Conservation (phyloP, 2,329 filamentous ascomycete genomes). For the Fusarium redolens region DNA sequence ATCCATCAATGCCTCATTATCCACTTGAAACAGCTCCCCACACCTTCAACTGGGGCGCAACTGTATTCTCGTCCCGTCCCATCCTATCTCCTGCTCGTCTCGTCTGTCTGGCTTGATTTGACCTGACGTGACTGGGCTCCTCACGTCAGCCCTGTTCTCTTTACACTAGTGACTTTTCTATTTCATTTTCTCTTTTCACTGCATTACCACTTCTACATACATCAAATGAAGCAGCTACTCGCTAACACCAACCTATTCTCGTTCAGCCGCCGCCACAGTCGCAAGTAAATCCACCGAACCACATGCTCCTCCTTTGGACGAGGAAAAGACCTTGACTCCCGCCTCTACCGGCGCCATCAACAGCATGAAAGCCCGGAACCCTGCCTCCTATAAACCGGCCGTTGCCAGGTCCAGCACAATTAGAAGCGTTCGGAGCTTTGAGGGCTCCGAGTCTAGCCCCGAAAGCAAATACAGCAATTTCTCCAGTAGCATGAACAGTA, state of each 20-base stretch:
- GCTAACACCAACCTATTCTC: conserved; percentile 36
- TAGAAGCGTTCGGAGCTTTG: conserved; percentile 67
- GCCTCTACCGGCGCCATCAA: conserved; percentile 55
- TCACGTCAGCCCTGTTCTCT: conserved; percentile 33
- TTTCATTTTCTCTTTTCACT: conserved; percentile 4
- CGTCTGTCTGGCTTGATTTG: conserved; percentile 1
- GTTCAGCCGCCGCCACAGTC: conserved; percentile 33
- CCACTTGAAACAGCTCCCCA: conserved; percentile 42
- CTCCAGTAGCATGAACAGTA: conserved; percentile 68
- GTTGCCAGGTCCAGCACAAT: conserved; percentile 59
- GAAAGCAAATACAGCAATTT: conserved; percentile 63
- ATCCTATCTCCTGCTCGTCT: conserved; percentile 15
- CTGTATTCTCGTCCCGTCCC: conserved; percentile 29
- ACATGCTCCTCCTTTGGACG: conserved; percentile 45
- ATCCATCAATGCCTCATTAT: conserved; percentile 22
- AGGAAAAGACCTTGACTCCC: conserved; percentile 51
- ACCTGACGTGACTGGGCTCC: conserved; percentile 3
- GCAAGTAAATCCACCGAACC: conserved; percentile 39
- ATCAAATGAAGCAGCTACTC: background rate
- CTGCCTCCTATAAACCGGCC: conserved; percentile 49
- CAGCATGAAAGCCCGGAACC: conserved; percentile 52
- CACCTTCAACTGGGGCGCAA: conserved; percentile 35
- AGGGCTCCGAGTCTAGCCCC: conserved; percentile 60
- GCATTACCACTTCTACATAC: background rate
- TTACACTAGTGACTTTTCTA: background rate